phyloP scores from a whole-genome alignment of 164 flowering plant genomes.

The Magnolia sinica region DNA sequence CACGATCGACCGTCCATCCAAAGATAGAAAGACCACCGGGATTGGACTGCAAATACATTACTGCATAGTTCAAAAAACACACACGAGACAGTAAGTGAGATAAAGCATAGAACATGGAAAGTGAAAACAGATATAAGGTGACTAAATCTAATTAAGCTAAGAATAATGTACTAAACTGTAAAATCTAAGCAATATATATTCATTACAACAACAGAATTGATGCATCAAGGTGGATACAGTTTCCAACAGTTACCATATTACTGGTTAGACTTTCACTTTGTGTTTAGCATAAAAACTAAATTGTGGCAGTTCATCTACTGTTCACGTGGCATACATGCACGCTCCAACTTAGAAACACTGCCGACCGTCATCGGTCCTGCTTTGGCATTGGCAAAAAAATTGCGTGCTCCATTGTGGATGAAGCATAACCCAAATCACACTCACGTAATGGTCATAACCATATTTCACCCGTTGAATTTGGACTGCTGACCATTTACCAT shows the following conservation, averaged over 20 bases:
- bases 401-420: neutral
- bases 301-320: neutral
- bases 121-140: neutral
- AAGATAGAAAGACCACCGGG: constrained; percentile 80
- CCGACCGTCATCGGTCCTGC: too few relatives aligned
- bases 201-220: too few relatives aligned
- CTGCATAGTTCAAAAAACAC: constrained; percentile 37
- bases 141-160: too few relatives aligned
- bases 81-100: neutral
- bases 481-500: too few relatives aligned
- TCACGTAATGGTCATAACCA: neutral
- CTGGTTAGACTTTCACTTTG: neutral
- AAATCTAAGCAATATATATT: too few relatives aligned
- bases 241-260: neutral
- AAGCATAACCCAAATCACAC: neutral
- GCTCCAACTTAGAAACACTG: neutral
- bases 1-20: constrained; percentile 83
- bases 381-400: neutral
- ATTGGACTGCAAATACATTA: constrained; percentile 74
- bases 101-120: neutral
- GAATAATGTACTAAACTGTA: too few relatives aligned
- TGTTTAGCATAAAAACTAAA: neutral
- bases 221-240: neutral
- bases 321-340: neutral
- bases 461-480: too few relatives aligned